These are phyloP conservation scores for Davidsoniella virescens DNA, from an alignment of 2,329 filamentous ascomycete species.

Conservation along the genomic window DNA sequence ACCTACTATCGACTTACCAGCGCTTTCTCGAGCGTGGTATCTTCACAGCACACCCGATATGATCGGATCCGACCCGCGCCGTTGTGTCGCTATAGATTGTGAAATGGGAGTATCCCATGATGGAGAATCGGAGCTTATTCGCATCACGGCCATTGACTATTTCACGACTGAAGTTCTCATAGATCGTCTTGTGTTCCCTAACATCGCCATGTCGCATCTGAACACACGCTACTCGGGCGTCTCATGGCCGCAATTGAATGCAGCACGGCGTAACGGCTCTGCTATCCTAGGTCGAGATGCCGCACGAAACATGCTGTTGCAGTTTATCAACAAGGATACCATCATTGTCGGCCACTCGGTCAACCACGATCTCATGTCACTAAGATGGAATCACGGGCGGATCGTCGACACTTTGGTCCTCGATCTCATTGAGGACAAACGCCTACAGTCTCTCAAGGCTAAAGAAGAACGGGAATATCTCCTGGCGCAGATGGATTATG, in stretches of 20 bases:
- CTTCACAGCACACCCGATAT: constrained; percentile 16
- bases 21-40: constrained; percentile 18
- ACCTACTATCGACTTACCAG: constrained; percentile 8
- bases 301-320: constrained; percentile 27
- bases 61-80: not conserved
- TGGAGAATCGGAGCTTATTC: constrained; percentile 34
- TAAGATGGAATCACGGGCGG: constrained; percentile 31
- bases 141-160: constrained; percentile 34
- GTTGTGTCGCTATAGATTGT: constrained; percentile 33
- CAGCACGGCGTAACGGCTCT: constrained; percentile 18
- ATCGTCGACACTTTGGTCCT: constrained; percentile 30
- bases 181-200: constrained; percentile 33
- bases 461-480: constrained; percentile 12
- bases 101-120: constrained; percentile 34
- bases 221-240: constrained; percentile 37
- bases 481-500: not conserved
- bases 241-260: constrained; percentile 22
- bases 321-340: constrained; percentile 28
- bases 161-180: constrained; percentile 32
- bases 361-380: constrained; percentile 25
- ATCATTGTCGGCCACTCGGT: constrained; percentile 32
- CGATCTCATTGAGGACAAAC: constrained; percentile 16
- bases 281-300: constrained; percentile 26
- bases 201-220: constrained; percentile 28
- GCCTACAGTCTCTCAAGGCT: constrained; percentile 7